Evolutionary conservation across 148 eudicot genomes (phyloP).

Genomic region (Camellia sinensis): DNA sequence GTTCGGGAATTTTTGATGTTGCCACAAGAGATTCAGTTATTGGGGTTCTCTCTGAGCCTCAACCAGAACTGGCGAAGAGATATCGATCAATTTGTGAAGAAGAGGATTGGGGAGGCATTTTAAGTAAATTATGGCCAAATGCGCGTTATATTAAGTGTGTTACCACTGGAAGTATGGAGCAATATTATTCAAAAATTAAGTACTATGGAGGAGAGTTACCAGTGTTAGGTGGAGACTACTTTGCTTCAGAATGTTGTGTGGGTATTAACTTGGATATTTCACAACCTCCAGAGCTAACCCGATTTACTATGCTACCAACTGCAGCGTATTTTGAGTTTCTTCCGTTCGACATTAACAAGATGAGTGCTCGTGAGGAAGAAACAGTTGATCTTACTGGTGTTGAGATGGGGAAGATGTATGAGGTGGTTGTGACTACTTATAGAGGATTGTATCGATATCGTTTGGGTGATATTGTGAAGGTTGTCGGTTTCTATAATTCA

Average conservation of each 20-base stretch:
- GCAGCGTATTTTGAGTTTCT: slow-evolving; percentile 47
- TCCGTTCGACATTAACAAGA: slow-evolving; percentile 24
- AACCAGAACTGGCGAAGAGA: background rate
- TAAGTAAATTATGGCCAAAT: slow-evolving; percentile 39
- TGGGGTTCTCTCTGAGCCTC: slow-evolving; percentile 11
- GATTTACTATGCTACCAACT: slow-evolving; percentile 35
- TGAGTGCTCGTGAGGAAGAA: slow-evolving; percentile 15
- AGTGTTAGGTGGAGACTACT: slow-evolving; percentile 35
- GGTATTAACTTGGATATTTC: slow-evolving; percentile 37
- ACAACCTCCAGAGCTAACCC: slow-evolving; percentile 37
- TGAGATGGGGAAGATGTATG: slow-evolving; percentile 44
- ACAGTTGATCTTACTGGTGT: slow-evolving; percentile 37
- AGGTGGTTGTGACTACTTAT: slow-evolving; percentile 45
- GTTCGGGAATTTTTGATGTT: slow-evolving; percentile 28
- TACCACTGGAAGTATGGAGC: slow-evolving; percentile 41
- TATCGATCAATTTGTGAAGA: slow-evolving; percentile 24
- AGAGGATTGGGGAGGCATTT: slow-evolving; percentile 26
- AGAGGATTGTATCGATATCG: slow-evolving; percentile 41
- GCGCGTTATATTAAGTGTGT: slow-evolving; percentile 32
- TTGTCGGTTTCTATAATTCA: slow-evolving; percentile 44
- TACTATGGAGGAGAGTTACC: slow-evolving; percentile 36
- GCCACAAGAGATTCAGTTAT: slow-evolving; percentile 25
- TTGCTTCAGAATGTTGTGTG: slow-evolving; percentile 43
- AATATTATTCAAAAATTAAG: slow-evolving; percentile 32
- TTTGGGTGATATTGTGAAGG: slow-evolving; percentile 43